Base-by-base conservation (phyloP, 352 stramenopile genomes). In the Phytopythium ostracodes region DNA sequence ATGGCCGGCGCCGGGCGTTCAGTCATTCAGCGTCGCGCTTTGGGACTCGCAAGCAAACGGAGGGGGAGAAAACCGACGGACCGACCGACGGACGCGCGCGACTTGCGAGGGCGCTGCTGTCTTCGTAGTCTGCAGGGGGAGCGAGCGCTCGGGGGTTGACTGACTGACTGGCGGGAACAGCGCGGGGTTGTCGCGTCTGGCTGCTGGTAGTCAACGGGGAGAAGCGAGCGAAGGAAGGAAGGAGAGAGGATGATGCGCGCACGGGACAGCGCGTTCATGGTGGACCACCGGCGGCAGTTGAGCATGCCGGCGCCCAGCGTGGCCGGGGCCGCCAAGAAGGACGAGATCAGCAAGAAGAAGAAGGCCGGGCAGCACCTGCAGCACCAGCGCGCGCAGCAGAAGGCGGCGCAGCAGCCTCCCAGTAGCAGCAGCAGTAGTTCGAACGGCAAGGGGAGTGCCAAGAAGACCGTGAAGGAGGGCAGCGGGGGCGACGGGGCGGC, bases 281-380 rank as follows among this genome's bases (percentile, higher is more conserved):
- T 77, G 66, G 71, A 78, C 62, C 68, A 78, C 51, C 73, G 71
- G 31, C 71, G 71, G 18, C 68, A 80, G 42, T 49, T 70, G 47
- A 57, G 66, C 55, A 27, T 60, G 22, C 54, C 56, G n/a, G 49
- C 62, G 50, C 54, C 54, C 6, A 6, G 20, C 18, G 22, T 36
- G 24, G 20, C 60, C 18, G 51, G 22, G 42, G 50, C 51, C 10
- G 64, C 51, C 36, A 73, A 66, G 62, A 65, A 72, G 29, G 65
- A 76, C 40, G 68, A 77, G 24, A 64, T 71, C 25, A 15, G 50
- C 10, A 76, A 76, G 65, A 81, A 77, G 70, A 77, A 79, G 43
- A 65, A 59, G 38, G 49, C 47, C 25, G 44, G 12, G 42, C 18
- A 55, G 52, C 38, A 51, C 42, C 38, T 49, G 43, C 53, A 47